phyloP scores from a whole-genome alignment of 78 protist genomes.

The Dictyostelium intermedium region DNA sequence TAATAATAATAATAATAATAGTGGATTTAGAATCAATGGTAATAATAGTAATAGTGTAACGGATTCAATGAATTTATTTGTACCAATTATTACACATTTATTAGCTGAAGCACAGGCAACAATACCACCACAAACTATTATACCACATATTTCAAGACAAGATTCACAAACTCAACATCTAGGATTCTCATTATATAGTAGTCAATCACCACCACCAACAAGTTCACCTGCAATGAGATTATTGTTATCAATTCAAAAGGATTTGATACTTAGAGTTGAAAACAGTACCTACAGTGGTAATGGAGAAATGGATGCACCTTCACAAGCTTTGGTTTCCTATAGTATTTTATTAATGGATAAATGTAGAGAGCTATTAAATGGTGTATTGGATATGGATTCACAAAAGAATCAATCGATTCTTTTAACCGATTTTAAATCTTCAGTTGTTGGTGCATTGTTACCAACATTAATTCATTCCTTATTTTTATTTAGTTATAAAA shows the following conservation, averaged over 20 bases:
- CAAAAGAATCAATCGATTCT: constrained; percentile 56
- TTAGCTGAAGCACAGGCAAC: constrained; percentile 68
- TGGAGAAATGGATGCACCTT: constrained; percentile 44
- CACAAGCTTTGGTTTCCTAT: constrained; percentile 66
- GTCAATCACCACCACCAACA: constrained; percentile 62
- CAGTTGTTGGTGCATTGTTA: constrained; percentile 78
- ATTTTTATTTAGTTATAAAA: constrained; percentile 54
- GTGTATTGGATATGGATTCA: constrained; percentile 42
- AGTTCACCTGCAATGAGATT: constrained; percentile 74
- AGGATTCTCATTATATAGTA: constrained; percentile 54
- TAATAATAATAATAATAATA: background rate
- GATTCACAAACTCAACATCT: constrained; percentile 37
- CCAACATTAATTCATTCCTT: constrained; percentile 77
- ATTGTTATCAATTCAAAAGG: constrained; percentile 59
- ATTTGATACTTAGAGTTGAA: constrained; percentile 50
- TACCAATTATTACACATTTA: constrained; percentile 66
- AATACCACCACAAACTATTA: constrained; percentile 17
- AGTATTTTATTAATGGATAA: constrained; percentile 53
- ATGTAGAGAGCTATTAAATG: constrained; percentile 54
- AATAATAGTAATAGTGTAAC: background rate
- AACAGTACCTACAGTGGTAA: background rate
- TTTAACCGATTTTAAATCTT: constrained; percentile 65
- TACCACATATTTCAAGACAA: constrained; percentile 53
- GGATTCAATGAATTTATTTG: constrained; percentile 75
- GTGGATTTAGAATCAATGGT: background rate